Conservation (phyloP, 768 basidiomycete genomes). For the Daedaleopsis nitida region DNA sequence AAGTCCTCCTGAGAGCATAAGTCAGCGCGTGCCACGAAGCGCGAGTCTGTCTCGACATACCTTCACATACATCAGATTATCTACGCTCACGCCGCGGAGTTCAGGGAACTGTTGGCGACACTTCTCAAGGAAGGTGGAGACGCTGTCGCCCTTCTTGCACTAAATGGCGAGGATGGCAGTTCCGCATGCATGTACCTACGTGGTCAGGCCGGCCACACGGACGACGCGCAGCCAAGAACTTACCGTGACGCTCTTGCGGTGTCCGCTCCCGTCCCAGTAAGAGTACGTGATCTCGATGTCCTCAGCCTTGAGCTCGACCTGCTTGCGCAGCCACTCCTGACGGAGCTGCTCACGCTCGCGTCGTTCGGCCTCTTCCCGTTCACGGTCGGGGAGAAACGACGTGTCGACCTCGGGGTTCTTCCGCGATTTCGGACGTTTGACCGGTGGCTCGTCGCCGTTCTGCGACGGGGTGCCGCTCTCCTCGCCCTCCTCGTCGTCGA, state of each 20-base stretch:
- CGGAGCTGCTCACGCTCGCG: constrained; percentile 86
- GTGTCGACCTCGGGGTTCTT: constrained; percentile 98
- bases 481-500: constrained; percentile 77
- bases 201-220: constrained; percentile 20
- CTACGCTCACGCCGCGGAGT: constrained; percentile 84
- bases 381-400: constrained; percentile 97
- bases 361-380: constrained; percentile 91
- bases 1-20: constrained; percentile 78
- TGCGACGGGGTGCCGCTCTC: constrained; percentile 37
- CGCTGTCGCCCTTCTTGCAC: constrained; percentile 97
- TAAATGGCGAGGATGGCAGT: constrained; percentile 34
- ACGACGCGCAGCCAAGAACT: constrained; percentile 33
- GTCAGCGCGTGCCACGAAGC: constrained; percentile 9
- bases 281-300: constrained; percentile 93
- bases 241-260: constrained; percentile 88
- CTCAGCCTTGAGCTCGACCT: constrained; percentile 68
- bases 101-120: constrained; percentile 93
- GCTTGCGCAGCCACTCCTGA: constrained; percentile 81
- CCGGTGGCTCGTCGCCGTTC: constrained; percentile 43
- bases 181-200: constrained; percentile 24
- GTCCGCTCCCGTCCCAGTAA: constrained; percentile 98
- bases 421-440: constrained; percentile 78
- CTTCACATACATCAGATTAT: constrained; percentile 99
- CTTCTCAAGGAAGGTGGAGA: constrained; percentile 87
- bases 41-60: constrained; percentile 40